Conservation (phyloP, 2,329 filamentous ascomycete genomes). For the Hirsutella minnesotensis region DNA sequence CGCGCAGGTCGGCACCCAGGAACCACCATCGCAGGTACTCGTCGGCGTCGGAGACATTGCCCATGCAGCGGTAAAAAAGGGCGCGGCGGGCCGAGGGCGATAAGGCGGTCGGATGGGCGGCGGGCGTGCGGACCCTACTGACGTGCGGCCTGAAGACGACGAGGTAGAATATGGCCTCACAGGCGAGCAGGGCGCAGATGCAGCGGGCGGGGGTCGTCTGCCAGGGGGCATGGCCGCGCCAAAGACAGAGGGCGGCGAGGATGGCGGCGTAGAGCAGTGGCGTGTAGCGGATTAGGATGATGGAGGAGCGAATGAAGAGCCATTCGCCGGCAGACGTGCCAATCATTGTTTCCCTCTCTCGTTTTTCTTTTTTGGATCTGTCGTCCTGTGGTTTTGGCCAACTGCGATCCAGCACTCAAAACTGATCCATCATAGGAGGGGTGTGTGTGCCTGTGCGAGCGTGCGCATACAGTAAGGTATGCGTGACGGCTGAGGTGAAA, state of each 20-base stretch:
- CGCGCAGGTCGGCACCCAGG: conserved; percentile 40
- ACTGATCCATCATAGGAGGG: no score
- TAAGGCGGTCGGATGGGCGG: conserved; percentile 28
- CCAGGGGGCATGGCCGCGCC: no score
- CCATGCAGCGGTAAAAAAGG: conserved; percentile 45
- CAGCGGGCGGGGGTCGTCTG: conserved; percentile 5
- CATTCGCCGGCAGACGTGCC: conserved; percentile 25
- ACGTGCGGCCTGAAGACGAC: conserved; percentile 31
- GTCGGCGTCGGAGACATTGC: conserved; percentile 41
- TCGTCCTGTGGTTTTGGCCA: no score
- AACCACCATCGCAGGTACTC: conserved; percentile 55
- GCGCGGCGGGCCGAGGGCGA: conserved; percentile 34
- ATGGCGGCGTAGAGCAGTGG: conserved; percentile 24
- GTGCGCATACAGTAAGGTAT: no score
- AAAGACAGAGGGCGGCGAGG: conserved; percentile 16
- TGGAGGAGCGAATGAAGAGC: conserved; percentile 31
- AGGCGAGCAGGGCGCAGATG: conserved; percentile 18
- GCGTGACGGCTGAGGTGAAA: no score
- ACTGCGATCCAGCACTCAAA: no score
- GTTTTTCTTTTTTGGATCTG: no score
- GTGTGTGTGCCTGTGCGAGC: no score
- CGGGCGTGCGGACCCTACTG: conserved; percentile 23
- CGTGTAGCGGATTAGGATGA: conserved; percentile 31
- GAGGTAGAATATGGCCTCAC: conserved; percentile 30
- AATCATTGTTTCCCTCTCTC: no score